Evolutionary conservation across 192 early-diverging fungal species (phyloP), one percentile per base, ranked within the genome.

Genomic region (Rhizophlyctis rosea): DNA sequence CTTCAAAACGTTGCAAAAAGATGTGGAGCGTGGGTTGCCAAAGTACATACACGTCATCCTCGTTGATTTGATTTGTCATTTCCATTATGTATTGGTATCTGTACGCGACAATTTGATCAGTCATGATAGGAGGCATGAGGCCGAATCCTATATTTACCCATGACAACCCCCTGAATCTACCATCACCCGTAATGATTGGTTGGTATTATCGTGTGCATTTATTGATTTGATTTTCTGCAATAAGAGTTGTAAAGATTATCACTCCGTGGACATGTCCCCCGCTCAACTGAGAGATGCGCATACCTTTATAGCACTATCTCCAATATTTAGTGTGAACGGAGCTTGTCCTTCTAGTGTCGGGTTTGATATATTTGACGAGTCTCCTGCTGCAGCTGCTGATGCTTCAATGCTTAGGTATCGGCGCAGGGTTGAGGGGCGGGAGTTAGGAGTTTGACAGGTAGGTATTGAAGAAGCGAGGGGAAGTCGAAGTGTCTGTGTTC

Each of bases 81-180:
- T 77, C 69, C 72, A 82, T 71, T 44, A 73, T 73, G 61, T 82
- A 82, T 53, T 82, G 81, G 62, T 64, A 82, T 44, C 39, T 44
- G 39, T 44, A 44, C 9, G n/a, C n/a, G n/a, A n/a, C n/a, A n/a
- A n/a, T n/a, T n/a, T n/a, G 4, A 50, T 53, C 28, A 7, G 7
- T 53, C 51, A 53, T 14, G 23, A 7, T 21, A 53, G 28, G 5
- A 13, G 11, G 23, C 9, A 53, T 13, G 5, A 13, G 11, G n/a
- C 28, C 13, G 9, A 7, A 13, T 44, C 39, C 7, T 18, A 44
- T 18, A 44, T 44, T 44, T 18, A 44, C 21, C 78, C 81, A 53
- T 82, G 81, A 54, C 78, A 82, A 24, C 81, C 81, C 34, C 81
- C 81, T 16, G 73, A 65, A 25, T 82, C 81, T 56, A 82, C 71